Evolutionary conservation across 306 rosid species (phyloP).

Genomic region (Fragaria ananassa): DNA sequence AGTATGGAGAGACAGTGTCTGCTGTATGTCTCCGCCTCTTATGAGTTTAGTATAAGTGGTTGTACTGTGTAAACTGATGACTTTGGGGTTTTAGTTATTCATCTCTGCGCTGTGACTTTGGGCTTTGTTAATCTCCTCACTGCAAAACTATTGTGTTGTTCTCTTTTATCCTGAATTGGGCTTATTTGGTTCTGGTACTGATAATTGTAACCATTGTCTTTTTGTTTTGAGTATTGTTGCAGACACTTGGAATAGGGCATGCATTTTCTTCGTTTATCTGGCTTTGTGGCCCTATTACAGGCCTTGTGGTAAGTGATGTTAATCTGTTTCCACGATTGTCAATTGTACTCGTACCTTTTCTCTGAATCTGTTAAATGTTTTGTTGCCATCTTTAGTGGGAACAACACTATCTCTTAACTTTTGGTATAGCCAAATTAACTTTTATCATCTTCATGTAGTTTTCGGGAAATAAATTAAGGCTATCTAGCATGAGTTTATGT

Average conservation of each 20-base stretch:
- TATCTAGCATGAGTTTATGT: not conserved
- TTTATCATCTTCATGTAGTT: not conserved
- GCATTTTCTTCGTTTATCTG: conserved; percentile 98
- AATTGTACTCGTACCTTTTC: not conserved
- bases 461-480: not conserved
- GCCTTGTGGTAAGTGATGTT: conserved; percentile 84
- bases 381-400: not conserved
- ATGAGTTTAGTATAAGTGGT: not conserved
- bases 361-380: not conserved
- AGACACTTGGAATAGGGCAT: conserved; percentile 96
- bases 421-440: not conserved
- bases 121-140: not conserved
- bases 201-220: not conserved
- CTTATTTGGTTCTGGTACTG: conserved; percentile 4
- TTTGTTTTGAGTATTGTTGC: conserved; percentile 39
- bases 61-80: not conserved
- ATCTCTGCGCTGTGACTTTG: not conserved
- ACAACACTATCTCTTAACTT: not conserved
- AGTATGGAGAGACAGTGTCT: not conserved
- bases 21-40: not conserved
- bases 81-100: not conserved
- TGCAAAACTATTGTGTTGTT: not conserved
- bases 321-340: not conserved
- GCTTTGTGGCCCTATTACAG: conserved; percentile 99
- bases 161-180: not conserved